A percentile compares a stretch with the other conserved stretches of the same genome.
Evolutionary conservation across 176 grass and related monocot species (phyloP).

Genomic region (Zoysia japonica): DNA sequence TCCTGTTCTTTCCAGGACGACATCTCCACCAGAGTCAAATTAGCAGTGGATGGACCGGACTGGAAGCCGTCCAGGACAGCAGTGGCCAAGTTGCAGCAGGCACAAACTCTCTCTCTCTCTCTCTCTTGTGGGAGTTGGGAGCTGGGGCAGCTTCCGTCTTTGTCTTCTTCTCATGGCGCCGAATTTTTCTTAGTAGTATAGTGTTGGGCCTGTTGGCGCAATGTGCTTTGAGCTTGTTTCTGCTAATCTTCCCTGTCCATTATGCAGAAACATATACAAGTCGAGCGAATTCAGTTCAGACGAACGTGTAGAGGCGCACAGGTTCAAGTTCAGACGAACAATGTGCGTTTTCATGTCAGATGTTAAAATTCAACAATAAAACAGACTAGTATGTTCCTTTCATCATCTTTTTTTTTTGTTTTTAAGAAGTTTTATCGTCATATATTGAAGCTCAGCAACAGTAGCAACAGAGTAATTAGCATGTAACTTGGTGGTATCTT

Average conservation of each 20-base stretch:
- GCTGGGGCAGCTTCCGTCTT: neutral
- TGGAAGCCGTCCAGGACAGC: neutral
- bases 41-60: neutral
- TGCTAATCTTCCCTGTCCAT: neutral
- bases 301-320: too few relatives aligned
- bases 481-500: neutral
- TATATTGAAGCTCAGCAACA: neutral
- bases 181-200: neutral
- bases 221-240: neutral
- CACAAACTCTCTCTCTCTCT: neutral
- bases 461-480: neutral
- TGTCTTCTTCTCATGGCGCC: neutral
- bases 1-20: neutral
- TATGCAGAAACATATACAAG: too few relatives aligned
- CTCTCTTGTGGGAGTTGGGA: too few relatives aligned
- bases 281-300: too few relatives aligned
- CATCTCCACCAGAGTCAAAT: slow-evolving; percentile 20
- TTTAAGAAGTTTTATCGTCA: neutral
- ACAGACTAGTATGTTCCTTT: too few relatives aligned
- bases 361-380: too few relatives aligned
- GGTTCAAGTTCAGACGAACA: too few relatives aligned
- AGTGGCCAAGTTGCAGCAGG: slow-evolving; percentile 36
- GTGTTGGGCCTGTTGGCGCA: neutral
- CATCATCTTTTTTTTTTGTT: too few relatives aligned
- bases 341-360: too few relatives aligned